A percentile compares a stretch with the other conserved stretches of the same genome.
Conservation (phyloP, 805 yeast genomes). For the Candida boleticola region DNA sequence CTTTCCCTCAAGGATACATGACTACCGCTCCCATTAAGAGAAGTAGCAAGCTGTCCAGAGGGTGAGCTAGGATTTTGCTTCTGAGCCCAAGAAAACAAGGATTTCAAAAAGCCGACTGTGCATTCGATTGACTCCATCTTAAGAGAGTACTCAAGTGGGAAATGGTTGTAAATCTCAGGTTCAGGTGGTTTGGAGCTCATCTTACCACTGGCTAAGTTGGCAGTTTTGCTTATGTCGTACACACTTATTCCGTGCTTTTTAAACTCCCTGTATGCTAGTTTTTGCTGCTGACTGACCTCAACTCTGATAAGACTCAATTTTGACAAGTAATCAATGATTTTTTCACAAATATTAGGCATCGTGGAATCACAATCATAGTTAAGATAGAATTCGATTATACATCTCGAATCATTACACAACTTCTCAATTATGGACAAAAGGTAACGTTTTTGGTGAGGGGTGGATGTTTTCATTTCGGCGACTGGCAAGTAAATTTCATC, state of each 20-base stretch:
- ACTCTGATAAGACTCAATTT: conserved; percentile 67
- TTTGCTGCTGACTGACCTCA: conserved; percentile 69
- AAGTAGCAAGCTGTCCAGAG: no score
- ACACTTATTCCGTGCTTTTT: conserved; percentile 59
- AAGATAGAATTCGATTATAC: conserved; percentile 86
- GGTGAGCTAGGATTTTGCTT: conserved; percentile 37
- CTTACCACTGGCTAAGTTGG: conserved; percentile 70
- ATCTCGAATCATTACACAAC: conserved; percentile 83
- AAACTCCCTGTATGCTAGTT: conserved; percentile 43
- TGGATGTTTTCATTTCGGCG: conserved; percentile 85
- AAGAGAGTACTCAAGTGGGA: conserved; percentile 80
- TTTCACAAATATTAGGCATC: conserved; percentile 83
- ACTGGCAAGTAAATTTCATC: conserved; percentile 93
- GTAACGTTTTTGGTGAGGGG: conserved; percentile 89
- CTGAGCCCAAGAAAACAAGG: conserved; percentile 85
- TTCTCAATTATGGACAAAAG: conserved; percentile 78
- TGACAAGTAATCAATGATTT: conserved; percentile 74
- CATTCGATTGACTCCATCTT: conserved; percentile 79
- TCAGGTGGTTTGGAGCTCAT: conserved; percentile 55
- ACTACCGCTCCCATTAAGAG: conserved; percentile 10
- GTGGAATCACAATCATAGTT: conserved; percentile 91
- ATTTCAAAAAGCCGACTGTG: conserved; percentile 76
- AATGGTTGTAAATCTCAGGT: conserved; percentile 50
- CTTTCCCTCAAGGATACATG: conserved; percentile 20
- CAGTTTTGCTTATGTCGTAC: conserved; percentile 70